Percentiles rank a stretch among this genome's conserved stretches.
Evolutionary conservation across 805 yeast species (phyloP).

Genomic region (Yueomyces sp.): DNA sequence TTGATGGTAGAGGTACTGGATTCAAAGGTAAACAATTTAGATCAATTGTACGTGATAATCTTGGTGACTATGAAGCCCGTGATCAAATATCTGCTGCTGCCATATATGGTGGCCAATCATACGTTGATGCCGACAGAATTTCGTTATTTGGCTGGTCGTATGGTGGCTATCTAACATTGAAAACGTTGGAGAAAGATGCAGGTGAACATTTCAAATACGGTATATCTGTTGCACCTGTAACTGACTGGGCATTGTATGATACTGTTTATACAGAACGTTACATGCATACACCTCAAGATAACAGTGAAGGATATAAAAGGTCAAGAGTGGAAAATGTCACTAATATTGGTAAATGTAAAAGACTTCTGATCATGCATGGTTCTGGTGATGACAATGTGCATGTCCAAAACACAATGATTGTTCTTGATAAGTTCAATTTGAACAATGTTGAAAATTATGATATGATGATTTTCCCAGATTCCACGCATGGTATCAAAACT

Average conservation of each 20-base stretch:
- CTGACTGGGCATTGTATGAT: slow-evolving; percentile 86
- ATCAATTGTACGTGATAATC: slow-evolving; percentile 62
- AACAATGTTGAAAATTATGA: slow-evolving; percentile 75
- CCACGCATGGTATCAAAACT: slow-evolving; percentile 58
- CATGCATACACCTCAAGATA: slow-evolving; percentile 70
- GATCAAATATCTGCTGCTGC: slow-evolving; percentile 86
- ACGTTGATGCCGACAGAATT: slow-evolving; percentile 52
- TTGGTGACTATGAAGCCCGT: slow-evolving; percentile 70
- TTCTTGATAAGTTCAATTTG: slow-evolving; percentile 62
- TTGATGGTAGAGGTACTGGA: slow-evolving; percentile 97
- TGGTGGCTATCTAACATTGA: slow-evolving; percentile 88
- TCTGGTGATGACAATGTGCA: slow-evolving; percentile 97
- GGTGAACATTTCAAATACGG: slow-evolving; percentile 74
- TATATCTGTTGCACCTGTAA: slow-evolving; percentile 94
- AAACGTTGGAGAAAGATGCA: slow-evolving; percentile 71
- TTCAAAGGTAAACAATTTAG: slow-evolving; percentile 70
- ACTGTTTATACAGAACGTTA: slow-evolving; percentile 91
- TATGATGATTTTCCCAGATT: slow-evolving; percentile 67
- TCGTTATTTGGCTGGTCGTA: slow-evolving; percentile 99
- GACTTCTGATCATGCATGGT: slow-evolving; percentile 89
- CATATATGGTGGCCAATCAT: slow-evolving; percentile 45
- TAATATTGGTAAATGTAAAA: slow-evolving; percentile 38
- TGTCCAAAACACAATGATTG: slow-evolving; percentile 71
- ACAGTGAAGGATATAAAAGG: slow-evolving; percentile 45
- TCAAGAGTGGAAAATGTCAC: slow-evolving; percentile 46